Evolutionary conservation across 441 rosid species (phyloP).

Genomic region (Eutrema salsugineum): DNA sequence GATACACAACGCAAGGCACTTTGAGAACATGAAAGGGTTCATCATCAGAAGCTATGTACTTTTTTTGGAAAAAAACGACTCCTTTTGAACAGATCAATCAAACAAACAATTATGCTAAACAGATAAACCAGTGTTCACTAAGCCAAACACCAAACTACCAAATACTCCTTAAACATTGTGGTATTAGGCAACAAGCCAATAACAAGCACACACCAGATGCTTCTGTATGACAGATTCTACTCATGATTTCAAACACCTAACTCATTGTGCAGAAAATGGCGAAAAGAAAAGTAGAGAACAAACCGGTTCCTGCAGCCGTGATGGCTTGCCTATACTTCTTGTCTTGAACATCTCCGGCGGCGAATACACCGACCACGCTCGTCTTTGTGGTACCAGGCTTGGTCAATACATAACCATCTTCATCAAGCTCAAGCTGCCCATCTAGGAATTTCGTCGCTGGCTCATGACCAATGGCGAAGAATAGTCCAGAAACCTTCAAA

Average conservation of each 20-base stretch:
- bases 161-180: no score
- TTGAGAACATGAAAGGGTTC: not conserved
- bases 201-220: no score
- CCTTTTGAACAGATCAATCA: not conserved
- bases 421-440: slow-evolving; percentile 46
- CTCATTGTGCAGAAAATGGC: not conserved
- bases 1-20: not conserved
- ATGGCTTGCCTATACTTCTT: slow-evolving; percentile 39
- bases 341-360: slow-evolving; percentile 56
- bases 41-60: not conserved
- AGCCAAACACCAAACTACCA: no score
- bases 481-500: slow-evolving; percentile 44
- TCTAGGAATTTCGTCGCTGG: slow-evolving; percentile 50
- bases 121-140: not conserved
- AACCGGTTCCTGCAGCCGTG: slow-evolving; percentile 37
- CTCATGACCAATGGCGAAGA: slow-evolving; percentile 53
- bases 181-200: no score
- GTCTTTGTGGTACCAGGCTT: slow-evolving; percentile 47
- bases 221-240: not conserved
- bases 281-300: slow-evolving; percentile 5
- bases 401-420: slow-evolving; percentile 44
- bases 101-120: not conserved
- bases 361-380: slow-evolving; percentile 44
- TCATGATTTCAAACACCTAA: not conserved
- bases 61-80: not conserved